phyloP scores from a whole-genome alignment of 2,329 filamentous ascomycete species.

The Elsinoe necatrix region DNA sequence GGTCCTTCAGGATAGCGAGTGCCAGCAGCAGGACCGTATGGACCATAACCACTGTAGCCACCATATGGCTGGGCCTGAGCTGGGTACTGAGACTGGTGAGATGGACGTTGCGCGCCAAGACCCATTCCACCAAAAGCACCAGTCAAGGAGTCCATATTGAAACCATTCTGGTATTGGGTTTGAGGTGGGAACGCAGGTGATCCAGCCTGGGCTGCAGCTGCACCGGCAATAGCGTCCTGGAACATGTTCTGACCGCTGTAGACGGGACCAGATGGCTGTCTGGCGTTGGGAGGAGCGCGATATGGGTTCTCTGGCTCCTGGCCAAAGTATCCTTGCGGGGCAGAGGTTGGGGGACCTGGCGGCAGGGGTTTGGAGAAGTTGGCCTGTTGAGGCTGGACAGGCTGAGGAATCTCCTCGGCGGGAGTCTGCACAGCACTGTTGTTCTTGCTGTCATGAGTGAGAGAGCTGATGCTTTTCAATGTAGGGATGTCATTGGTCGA shows the following conservation, averaged over 20 bases:
- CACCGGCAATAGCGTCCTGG: slow-evolving; percentile 69
- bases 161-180: slow-evolving; percentile 28
- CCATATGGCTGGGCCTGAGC: slow-evolving; percentile 46
- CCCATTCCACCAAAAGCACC: slow-evolving; percentile 61
- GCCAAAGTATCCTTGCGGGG: slow-evolving; percentile 46
- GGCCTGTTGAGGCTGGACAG: slow-evolving; percentile 35
- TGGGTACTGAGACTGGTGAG: slow-evolving; percentile 18
- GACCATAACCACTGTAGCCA: slow-evolving; percentile 44
- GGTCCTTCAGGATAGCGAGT: slow-evolving; percentile 54
- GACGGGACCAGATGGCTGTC: neutral
- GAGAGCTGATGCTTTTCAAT: slow-evolving; percentile 57
- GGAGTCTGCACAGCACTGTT: slow-evolving; percentile 29
- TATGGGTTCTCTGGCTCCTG: slow-evolving; percentile 5
- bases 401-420: slow-evolving; percentile 14
- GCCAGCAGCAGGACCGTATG: slow-evolving; percentile 34
- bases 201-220: slow-evolving; percentile 62
- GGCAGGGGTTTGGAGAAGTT: slow-evolving; percentile 63
- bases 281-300: neutral
- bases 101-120: slow-evolving; percentile 36
- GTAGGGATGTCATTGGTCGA: slow-evolving; percentile 85
- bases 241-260: slow-evolving; percentile 3
- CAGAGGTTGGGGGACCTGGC: slow-evolving; percentile 60
- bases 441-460: slow-evolving; percentile 42
- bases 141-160: slow-evolving; percentile 54
- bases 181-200: slow-evolving; percentile 26